Base-by-base conservation (phyloP, 495 filamentous ascomycete genomes). In the Daldinia childiae region DNA sequence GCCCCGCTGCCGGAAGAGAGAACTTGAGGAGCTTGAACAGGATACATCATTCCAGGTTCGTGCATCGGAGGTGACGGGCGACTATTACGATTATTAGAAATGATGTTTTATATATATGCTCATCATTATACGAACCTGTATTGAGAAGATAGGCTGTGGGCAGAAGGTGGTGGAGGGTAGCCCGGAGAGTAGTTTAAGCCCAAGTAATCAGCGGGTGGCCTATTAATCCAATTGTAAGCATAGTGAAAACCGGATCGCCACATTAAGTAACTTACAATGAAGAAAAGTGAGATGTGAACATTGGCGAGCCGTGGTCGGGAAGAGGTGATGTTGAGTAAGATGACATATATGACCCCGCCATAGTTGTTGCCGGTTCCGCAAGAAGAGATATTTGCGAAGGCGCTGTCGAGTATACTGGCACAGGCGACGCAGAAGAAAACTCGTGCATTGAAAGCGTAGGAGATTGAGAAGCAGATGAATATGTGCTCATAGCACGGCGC, bases 401-500 rank as follows among this genome's bases (percentile, higher is more conserved):
- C 0, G 83, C 82, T 0, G 82, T 83, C 14, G 83, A 80, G 68
- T 86, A 86, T 34, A 84, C 72, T 38, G 83, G 81, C 74, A 81
- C 78, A 27, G 73, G 76, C 17, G 81, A 80, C 0, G 79, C 79
- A 1, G 80, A 75, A 29, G 79, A 74, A 60, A 83, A 82, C 57
- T 81, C 78, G 51, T 84, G 65, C 43, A 81, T 77, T 12, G 74
- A 68, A 32, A 82, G 74, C 3, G 82, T 79, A 24, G 78, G 78
- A 6, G 82, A 83, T 32, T 80, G 81, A 30, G 78, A 78, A 32
- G 78, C 79, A 15, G 81, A 80, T 4, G 82, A 79, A 62, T 78
- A 78, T 1, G 64, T 74, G 72, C 82, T 84, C 68, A 79, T 80
- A 15, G 79, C 75, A 64, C 83, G 79, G 43, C 78, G 76, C 19